These are phyloP conservation scores for Russula griseocarnosa DNA, from an alignment of 768 basidiomycete species.

Conservation along the genomic window DNA sequence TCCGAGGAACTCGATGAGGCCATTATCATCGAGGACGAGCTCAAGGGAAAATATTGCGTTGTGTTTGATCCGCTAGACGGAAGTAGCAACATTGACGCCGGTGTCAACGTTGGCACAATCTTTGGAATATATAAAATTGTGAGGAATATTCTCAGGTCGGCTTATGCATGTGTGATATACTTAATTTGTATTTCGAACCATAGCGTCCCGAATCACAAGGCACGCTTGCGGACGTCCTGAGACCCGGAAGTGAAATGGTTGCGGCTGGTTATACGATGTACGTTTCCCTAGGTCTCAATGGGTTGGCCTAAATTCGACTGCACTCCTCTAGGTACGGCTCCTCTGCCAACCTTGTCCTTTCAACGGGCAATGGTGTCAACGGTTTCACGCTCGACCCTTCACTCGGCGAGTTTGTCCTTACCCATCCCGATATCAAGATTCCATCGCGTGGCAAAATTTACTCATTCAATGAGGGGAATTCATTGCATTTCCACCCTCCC, in stretches of 20 bases:
- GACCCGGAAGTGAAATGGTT: conserved; percentile 95
- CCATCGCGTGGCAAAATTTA: conserved; percentile 97
- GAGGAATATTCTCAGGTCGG: conserved; percentile 35
- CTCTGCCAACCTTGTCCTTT: conserved; percentile 92
- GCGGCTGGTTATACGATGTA: conserved; percentile 97
- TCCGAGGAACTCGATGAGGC: conserved; percentile 94
- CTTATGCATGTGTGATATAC: background rate
- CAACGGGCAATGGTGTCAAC: conserved; percentile 93
- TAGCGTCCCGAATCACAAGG: conserved; percentile 76
- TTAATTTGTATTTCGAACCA: conserved; percentile 15
- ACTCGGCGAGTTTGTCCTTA: conserved; percentile 97
- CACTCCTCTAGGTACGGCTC: conserved; percentile 68
- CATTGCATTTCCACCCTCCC: conserved; percentile 86
- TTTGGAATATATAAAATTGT: conserved; percentile 95
- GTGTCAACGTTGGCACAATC: conserved; percentile 98
- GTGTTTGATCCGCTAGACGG: conserved; percentile 99
- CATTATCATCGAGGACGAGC: conserved; percentile 76
- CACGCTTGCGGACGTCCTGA: conserved; percentile 80
- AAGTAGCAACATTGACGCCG: conserved; percentile 98
- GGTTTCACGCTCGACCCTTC: conserved; percentile 96
- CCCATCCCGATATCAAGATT: conserved; percentile 95
- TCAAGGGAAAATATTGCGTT: conserved; percentile 90
- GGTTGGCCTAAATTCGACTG: background rate
- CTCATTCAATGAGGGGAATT: conserved; percentile 99
- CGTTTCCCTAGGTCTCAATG: conserved; percentile 31